Percentiles rank a stretch among this genome's conserved stretches.
Conservation (phyloP, 257 asterid genomes). For the Echites panduratus region DNA sequence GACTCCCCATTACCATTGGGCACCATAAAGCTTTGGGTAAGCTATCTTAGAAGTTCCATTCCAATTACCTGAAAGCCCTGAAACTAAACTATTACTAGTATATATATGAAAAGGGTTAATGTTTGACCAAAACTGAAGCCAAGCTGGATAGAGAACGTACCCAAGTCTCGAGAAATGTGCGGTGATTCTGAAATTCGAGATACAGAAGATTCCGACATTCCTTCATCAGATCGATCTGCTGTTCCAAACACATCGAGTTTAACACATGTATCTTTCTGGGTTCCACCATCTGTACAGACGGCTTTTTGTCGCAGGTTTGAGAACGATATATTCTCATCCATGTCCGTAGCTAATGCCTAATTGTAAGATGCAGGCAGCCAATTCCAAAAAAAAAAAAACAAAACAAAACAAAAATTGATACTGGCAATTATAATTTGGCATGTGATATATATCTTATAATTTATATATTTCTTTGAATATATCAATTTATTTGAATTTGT, state of each 20-base stretch:
- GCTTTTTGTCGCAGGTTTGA: slow-evolving; percentile 3
- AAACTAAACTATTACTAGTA: too few relatives aligned
- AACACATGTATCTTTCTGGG: neutral
- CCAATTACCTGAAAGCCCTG: too few relatives aligned
- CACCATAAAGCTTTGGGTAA: too few relatives aligned
- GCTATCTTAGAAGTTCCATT: too few relatives aligned
- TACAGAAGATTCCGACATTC: neutral
- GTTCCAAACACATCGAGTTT: neutral
- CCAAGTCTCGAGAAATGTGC: neutral
- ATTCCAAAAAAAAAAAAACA: too few relatives aligned
- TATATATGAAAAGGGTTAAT: neutral
- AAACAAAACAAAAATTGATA: too few relatives aligned
- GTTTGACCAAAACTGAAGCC: neutral
- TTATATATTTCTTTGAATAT: too few relatives aligned
- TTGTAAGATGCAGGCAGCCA: neutral
- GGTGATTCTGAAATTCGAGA: neutral
- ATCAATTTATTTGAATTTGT: too few relatives aligned
- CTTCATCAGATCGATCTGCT: neutral
- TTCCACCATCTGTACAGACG: neutral
- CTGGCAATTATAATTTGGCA: too few relatives aligned
- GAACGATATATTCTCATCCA: neutral
- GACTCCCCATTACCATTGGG: too few relatives aligned
- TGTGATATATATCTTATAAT: too few relatives aligned
- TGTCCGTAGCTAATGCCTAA: neutral
- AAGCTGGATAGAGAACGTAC: too few relatives aligned